Evolutionary conservation across 106 monocot species (phyloP).

Genomic region (Dendrobium nobile): DNA sequence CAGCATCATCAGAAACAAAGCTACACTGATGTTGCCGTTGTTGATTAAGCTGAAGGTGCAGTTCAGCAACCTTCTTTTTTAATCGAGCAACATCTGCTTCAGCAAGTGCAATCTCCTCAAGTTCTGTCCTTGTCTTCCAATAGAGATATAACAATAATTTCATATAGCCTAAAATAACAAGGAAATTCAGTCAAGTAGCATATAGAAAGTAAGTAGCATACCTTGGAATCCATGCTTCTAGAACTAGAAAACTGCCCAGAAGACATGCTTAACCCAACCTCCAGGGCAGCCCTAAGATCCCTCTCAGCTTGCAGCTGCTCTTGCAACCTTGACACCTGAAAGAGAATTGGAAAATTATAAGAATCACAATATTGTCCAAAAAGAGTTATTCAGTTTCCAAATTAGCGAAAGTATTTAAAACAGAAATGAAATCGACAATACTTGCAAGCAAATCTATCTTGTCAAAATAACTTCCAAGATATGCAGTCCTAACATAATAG

Average conservation of each 20-base stretch:
- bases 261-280: slow-evolving; percentile 97
- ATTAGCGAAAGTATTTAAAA: background rate
- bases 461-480: background rate
- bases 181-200: background rate
- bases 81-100: slow-evolving; percentile 98
- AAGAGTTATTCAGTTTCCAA: background rate
- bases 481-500: background rate
- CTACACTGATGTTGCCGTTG: slow-evolving; percentile 78
- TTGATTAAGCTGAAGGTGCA: slow-evolving; percentile 94
- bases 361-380: background rate
- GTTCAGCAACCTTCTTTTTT: slow-evolving; percentile 96
- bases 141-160: slow-evolving; percentile 10
- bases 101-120: slow-evolving; percentile 98
- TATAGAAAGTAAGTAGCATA: slow-evolving; percentile 9
- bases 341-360: background rate
- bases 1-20: slow-evolving; percentile 45
- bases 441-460: background rate
- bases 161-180: background rate
- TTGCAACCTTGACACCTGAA: slow-evolving; percentile 85
- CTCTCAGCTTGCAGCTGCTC: slow-evolving; percentile 96
- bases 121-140: slow-evolving; percentile 90
- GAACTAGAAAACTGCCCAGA: slow-evolving; percentile 87
- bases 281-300: slow-evolving; percentile 94
- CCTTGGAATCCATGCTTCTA: slow-evolving; percentile 89
- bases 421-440: background rate